Percentiles rank a stretch among this genome's conserved stretches.
These are phyloP conservation scores for Dioszegia aurantiaca DNA, from an alignment of 768 basidiomycete genomes.

Conservation along the genomic window DNA sequence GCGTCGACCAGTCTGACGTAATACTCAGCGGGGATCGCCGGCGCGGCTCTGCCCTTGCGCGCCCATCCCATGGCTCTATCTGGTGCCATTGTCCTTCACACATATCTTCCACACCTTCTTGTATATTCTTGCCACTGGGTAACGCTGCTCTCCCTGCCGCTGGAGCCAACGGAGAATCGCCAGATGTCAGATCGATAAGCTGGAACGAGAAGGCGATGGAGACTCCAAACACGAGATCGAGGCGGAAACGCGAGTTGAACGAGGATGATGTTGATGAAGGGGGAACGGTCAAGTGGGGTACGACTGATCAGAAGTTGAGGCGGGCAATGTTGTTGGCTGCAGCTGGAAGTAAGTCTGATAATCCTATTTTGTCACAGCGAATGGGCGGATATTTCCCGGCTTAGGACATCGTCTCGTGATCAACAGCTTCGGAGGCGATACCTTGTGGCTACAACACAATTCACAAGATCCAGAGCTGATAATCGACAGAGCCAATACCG, in stretches of 20 bases:
- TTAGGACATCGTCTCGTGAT: too few relatives aligned
- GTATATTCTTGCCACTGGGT: not conserved
- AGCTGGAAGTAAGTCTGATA: slow-evolving; percentile 24
- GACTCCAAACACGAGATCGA: slow-evolving; percentile 36
- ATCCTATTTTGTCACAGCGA: too few relatives aligned
- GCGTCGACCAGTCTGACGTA: slow-evolving; percentile 1
- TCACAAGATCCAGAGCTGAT: not conserved
- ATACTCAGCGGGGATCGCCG: slow-evolving; percentile 6
- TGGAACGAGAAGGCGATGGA: slow-evolving; percentile 19
- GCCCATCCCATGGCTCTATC: not conserved
- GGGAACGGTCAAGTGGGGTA: slow-evolving; percentile 26
- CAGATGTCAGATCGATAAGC: not conserved
- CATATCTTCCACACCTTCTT: not conserved
- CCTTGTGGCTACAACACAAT: not conserved
- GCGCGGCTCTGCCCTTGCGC: not conserved
- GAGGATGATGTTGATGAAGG: slow-evolving; percentile 24
- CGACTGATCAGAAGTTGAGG: slow-evolving; percentile 27
- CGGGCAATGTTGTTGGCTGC: slow-evolving; percentile 24
- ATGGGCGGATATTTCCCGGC: not conserved
- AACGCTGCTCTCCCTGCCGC: not conserved
- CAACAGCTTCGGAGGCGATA: too few relatives aligned
- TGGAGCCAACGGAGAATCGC: not conserved
- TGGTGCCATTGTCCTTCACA: not conserved
- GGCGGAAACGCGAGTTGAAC: slow-evolving; percentile 35
- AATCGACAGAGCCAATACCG: not conserved